A percentile compares a stretch with the other conserved stretches of the same genome.
phyloP scores from a whole-genome alignment of 805 yeast genomes.

The Suhomyces xylopsoci region DNA sequence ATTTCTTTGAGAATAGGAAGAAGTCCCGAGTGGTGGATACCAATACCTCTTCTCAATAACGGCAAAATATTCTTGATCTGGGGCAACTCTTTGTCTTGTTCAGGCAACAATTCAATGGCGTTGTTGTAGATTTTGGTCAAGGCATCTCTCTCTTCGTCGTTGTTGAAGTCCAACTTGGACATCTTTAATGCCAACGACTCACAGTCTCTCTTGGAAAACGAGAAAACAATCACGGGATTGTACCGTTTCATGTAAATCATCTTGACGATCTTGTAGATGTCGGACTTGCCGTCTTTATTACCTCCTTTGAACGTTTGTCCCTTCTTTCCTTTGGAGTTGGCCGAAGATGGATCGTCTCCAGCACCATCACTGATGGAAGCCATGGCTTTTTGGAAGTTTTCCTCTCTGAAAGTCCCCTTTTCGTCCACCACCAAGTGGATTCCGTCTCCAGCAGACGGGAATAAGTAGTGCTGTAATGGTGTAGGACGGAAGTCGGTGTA shows the following conservation, averaged over 20 bases:
- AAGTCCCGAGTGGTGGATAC: conserved; percentile 96
- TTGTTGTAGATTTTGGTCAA: conserved; percentile 85
- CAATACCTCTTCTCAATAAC: conserved; percentile 88
- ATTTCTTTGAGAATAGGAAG: conserved; percentile 92
- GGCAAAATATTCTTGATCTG: conserved; percentile 93
- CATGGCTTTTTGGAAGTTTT: conserved; percentile 98
- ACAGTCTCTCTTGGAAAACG: conserved; percentile 97
- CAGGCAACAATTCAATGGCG: conserved; percentile 85
- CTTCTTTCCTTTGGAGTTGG: conserved; percentile 61
- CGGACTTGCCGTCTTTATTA: conserved; percentile 69
- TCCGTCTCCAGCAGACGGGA: conserved; percentile 99
- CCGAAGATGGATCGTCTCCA: conserved; percentile 79
- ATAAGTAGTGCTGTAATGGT: conserved; percentile 93
- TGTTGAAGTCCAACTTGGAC: conserved; percentile 93
- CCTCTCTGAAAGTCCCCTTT: conserved; percentile 93
- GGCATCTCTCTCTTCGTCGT: conserved; percentile 90
- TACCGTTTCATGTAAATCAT: conserved; percentile 97
- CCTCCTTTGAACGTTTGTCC: conserved; percentile 90
- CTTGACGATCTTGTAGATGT: conserved; percentile 92
- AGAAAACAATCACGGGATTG: conserved; percentile 97
- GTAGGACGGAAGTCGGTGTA: conserved; percentile 99
- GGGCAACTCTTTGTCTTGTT: conserved; percentile 86
- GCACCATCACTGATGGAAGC: conserved; percentile 76
- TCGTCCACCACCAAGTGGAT: conserved; percentile 97
- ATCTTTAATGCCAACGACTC: conserved; percentile 90